Conservation (phyloP, 2,329 filamentous ascomycete genomes). For the Stachybotrys chartarum region DNA sequence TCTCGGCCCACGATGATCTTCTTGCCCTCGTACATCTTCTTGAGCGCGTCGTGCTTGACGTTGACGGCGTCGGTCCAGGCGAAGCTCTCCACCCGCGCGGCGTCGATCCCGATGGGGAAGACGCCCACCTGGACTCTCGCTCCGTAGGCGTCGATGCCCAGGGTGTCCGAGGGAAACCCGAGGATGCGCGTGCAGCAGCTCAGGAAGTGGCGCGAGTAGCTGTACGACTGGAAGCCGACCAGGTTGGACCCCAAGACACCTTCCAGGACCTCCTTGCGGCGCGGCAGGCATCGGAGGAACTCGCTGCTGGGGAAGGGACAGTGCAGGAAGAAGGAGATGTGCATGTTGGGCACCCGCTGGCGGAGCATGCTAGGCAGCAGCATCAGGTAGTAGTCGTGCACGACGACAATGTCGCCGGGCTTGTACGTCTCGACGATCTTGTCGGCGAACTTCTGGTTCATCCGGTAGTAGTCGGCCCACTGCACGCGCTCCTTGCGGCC, state of each 20-base stretch:
- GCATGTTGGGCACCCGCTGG: slow-evolving; percentile 79
- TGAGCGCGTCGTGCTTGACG: slow-evolving; percentile 65
- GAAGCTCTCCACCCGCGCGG: slow-evolving; percentile 64
- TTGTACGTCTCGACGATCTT: slow-evolving; percentile 83
- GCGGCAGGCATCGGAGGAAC: slow-evolving; percentile 81
- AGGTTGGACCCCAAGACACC: slow-evolving; percentile 88
- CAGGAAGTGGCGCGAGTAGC: slow-evolving; percentile 89
- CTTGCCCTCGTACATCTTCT: slow-evolving; percentile 75
- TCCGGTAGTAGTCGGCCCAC: slow-evolving; percentile 87
- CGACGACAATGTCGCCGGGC: slow-evolving; percentile 83
- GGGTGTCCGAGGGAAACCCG: slow-evolving; percentile 79
- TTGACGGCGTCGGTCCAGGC: slow-evolving; percentile 68
- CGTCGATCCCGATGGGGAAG: slow-evolving; percentile 92
- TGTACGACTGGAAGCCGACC: slow-evolving; percentile 91
- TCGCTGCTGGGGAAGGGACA: slow-evolving; percentile 94
- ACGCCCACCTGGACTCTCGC: slow-evolving; percentile 85
- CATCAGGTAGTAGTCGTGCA: slow-evolving; percentile 93
- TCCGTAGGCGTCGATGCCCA: slow-evolving; percentile 83
- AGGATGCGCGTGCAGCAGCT: slow-evolving; percentile 89
- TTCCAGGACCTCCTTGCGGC: slow-evolving; percentile 83
- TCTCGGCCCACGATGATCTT: slow-evolving; percentile 94
- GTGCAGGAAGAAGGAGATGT: slow-evolving; percentile 92
- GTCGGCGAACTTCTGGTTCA: slow-evolving; percentile 90
- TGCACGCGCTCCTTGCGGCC: slow-evolving; percentile 73
- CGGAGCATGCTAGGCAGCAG: slow-evolving; percentile 83